Percentiles rank a stretch among this genome's conserved stretches.
Evolutionary conservation across 768 basidiomycete genomes (phyloP).

Genomic region (Pisolithus sp.): DNA sequence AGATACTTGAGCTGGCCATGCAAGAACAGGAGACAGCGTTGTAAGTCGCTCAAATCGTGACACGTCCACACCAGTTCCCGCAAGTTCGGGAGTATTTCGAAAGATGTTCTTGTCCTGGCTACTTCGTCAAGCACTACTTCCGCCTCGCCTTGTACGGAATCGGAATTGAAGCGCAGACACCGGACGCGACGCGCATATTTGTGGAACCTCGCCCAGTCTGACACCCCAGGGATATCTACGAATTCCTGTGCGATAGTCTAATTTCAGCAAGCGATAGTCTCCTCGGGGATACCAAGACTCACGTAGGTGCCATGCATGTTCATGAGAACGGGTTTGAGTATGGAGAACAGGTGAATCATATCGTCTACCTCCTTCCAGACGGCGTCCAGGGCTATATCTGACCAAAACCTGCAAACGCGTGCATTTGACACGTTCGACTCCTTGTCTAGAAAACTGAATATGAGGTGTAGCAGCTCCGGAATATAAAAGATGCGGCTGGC

Average conservation of each 20-base stretch:
- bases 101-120: slow-evolving; percentile 45
- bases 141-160: slow-evolving; percentile 13
- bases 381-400: slow-evolving; percentile 47
- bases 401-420: slow-evolving; percentile 54
- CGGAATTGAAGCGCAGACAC: slow-evolving; percentile 19
- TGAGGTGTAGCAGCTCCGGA: slow-evolving; percentile 53
- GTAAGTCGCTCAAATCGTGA: slow-evolving; percentile 18
- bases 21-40: slow-evolving; percentile 49
- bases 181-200: slow-evolving; percentile 49
- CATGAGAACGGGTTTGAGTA: slow-evolving; percentile 40
- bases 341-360: slow-evolving; percentile 37
- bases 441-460: slow-evolving; percentile 44
- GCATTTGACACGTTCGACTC: slow-evolving; percentile 39
- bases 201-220: slow-evolving; percentile 51
- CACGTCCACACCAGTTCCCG: slow-evolving; percentile 44
- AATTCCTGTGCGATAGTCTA: slow-evolving; percentile 32
- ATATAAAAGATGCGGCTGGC: slow-evolving; percentile 38
- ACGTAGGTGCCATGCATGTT: no score
- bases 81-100: slow-evolving; percentile 51
- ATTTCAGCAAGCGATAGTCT: not conserved
- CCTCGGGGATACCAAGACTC: no score
- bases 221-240: slow-evolving; percentile 33
- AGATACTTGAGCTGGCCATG: slow-evolving; percentile 43
- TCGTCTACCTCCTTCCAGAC: slow-evolving; percentile 52
- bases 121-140: slow-evolving; percentile 39